These are phyloP conservation scores for Xerocomus brunneocitrinus DNA, from an alignment of 768 basidiomycete genomes.

Conservation along the genomic window DNA sequence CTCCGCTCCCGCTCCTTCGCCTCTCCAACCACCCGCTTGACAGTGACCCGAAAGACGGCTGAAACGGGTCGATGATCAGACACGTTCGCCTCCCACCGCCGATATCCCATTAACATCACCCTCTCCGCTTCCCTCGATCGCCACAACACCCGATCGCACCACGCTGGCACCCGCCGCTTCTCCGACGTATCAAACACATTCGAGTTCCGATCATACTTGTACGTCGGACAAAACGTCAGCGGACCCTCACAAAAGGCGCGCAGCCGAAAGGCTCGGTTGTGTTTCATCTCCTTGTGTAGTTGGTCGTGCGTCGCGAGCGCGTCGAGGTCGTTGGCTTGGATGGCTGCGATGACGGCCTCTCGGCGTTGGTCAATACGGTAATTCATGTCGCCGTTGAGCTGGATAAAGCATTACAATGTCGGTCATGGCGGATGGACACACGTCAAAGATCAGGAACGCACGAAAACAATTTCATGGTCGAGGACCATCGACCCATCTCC, in stretches of 20 bases:
- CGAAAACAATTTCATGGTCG: slow-evolving; percentile 93
- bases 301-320: slow-evolving; percentile 78
- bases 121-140: slow-evolving; percentile 51
- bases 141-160: slow-evolving; percentile 95
- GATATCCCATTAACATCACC: slow-evolving; percentile 66
- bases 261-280: slow-evolving; percentile 83
- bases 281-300: slow-evolving; percentile 81
- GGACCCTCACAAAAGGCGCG: slow-evolving; percentile 79
- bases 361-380: slow-evolving; percentile 94
- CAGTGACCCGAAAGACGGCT: slow-evolving; percentile 65
- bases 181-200: slow-evolving; percentile 83
- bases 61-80: slow-evolving; percentile 91
- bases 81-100: slow-evolving; percentile 79
- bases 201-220: slow-evolving; percentile 87
- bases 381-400: slow-evolving; percentile 94
- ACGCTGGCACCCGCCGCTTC: slow-evolving; percentile 86
- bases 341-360: slow-evolving; percentile 69
- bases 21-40: slow-evolving; percentile 66
- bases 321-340: slow-evolving; percentile 62
- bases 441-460: slow-evolving; percentile 27
- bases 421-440: background rate
- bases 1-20: slow-evolving; percentile 52
- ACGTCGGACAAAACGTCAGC: slow-evolving; percentile 83
- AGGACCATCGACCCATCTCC: slow-evolving; percentile 91
- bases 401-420: background rate